These are phyloP conservation scores for Climacium dendroides DNA, from an alignment of 225 moss, liverwort and hornwort species.

Conservation along the genomic window DNA sequence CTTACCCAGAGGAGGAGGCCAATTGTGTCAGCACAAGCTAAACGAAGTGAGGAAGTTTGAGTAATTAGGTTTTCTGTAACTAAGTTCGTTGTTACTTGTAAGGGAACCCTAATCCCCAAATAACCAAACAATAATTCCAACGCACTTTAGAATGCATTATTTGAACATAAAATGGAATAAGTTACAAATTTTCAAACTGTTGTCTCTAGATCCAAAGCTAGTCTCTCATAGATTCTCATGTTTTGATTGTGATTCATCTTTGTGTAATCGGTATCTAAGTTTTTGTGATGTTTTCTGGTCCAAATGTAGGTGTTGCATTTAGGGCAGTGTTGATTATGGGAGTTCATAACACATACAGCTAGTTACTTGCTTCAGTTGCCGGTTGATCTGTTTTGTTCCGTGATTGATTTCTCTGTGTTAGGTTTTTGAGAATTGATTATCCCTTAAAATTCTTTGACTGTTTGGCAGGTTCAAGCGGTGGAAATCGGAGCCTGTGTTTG, in stretches of 20 bases:
- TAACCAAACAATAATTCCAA: neutral
- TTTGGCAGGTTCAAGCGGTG: constrained; percentile 15
- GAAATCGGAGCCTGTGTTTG: constrained; percentile 16
- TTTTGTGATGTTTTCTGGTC: neutral
- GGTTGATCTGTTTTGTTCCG: too few species aligned
- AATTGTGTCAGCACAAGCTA: neutral
- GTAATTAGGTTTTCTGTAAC: neutral
- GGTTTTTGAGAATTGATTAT: too few species aligned
- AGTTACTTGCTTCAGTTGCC: neutral
- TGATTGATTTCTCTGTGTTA: neutral
- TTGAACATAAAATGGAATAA: too few species aligned
- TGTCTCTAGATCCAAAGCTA: neutral
- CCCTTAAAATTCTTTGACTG: neutral
- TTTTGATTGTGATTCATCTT: neutral
- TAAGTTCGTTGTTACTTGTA: neutral
- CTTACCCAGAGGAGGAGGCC: neutral
- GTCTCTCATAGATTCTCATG: neutral
- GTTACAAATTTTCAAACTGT: neutral
- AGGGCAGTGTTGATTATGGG: neutral
- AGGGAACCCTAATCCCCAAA: neutral
- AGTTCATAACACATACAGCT: too few species aligned
- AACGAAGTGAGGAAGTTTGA: neutral
- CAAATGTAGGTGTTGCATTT: neutral
- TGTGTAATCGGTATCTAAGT: neutral
- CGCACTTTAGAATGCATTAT: neutral